Percentiles rank a stretch among this genome's conserved stretches.
Evolutionary conservation across 2,329 filamentous ascomycete genomes (phyloP).

Genomic region (Macrophomina pseudophaseolina): DNA sequence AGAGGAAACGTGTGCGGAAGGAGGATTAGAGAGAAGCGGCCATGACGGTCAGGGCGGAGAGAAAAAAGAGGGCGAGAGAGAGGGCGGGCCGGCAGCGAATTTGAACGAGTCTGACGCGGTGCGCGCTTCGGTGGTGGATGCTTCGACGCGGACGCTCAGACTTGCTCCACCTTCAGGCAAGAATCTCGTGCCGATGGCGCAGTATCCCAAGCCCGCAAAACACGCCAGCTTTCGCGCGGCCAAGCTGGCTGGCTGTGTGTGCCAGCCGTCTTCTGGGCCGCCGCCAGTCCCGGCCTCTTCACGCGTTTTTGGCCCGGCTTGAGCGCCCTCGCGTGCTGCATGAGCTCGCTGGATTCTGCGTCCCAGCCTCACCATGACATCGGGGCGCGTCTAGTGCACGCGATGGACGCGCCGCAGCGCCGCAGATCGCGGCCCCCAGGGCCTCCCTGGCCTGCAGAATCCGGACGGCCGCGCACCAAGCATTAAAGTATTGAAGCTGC

Average conservation of each 20-base stretch:
- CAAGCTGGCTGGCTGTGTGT: not conserved
- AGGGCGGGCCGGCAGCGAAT: constrained; percentile 42
- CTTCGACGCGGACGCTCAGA: constrained; percentile 25
- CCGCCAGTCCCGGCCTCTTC: not conserved
- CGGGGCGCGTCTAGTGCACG: constrained; percentile 17
- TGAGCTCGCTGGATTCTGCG: not conserved
- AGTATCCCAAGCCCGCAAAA: not conserved
- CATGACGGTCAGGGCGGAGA: constrained; percentile 27
- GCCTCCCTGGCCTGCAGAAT: constrained; percentile 6
- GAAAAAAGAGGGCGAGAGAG: constrained; percentile 33
- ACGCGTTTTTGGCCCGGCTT: not conserved
- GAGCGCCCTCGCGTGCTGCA: not conserved
- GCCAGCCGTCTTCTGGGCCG: not conserved
- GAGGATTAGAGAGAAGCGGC: constrained; percentile 25
- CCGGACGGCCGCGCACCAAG: not conserved
- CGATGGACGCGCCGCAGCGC: constrained; percentile 1
- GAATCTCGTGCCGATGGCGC: constrained; percentile 19
- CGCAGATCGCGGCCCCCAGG: constrained; percentile 18
- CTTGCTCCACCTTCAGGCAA: constrained; percentile 22
- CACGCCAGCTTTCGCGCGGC: not conserved
- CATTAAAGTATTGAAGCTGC: not conserved
- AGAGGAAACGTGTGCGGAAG: constrained; percentile 30
- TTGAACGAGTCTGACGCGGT: constrained; percentile 34
- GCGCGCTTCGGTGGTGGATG: constrained; percentile 26
- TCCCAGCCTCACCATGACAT: constrained; percentile 14